Conservation (phyloP, 306 rosid genomes). For the Amphicarpaea edgeworthii region DNA sequence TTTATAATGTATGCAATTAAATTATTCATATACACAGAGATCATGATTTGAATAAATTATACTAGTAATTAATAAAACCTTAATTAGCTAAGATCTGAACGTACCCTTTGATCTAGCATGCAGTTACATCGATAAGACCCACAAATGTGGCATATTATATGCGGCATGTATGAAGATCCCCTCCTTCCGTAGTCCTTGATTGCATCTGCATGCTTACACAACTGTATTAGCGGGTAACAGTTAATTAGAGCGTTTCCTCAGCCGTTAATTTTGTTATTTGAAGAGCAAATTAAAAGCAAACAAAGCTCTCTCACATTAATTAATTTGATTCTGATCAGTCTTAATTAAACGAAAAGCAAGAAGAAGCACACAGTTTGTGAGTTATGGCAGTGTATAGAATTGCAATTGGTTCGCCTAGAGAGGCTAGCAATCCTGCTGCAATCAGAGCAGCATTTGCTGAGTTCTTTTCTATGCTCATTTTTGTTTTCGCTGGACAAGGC, state of each 20-base stretch:
- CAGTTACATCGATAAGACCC: slow-evolving; percentile 37
- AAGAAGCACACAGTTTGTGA: slow-evolving; percentile 1
- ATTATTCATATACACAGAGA: no score
- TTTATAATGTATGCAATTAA: no score
- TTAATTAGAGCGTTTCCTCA: slow-evolving; percentile 55
- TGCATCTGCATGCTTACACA: background rate
- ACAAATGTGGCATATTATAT: slow-evolving; percentile 37
- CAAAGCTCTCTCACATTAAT: slow-evolving; percentile 19
- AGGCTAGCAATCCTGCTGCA: slow-evolving; percentile 83
- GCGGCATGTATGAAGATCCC: background rate
- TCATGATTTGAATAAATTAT: no score
- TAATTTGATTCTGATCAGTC: slow-evolving; percentile 19
- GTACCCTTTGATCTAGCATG: background rate
- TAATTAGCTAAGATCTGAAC: no score
- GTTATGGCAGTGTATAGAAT: slow-evolving; percentile 64
- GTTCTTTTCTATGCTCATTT: slow-evolving; percentile 79
- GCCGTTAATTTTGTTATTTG: slow-evolving; percentile 53
- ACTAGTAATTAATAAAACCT: no score
- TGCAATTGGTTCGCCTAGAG: slow-evolving; percentile 69
- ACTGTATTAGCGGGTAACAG: slow-evolving; percentile 35
- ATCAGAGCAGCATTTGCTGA: slow-evolving; percentile 77
- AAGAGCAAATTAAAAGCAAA: slow-evolving; percentile 29
- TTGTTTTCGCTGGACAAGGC: slow-evolving; percentile 90
- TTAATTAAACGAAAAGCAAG: background rate
- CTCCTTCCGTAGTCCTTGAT: background rate